Evolutionary conservation across 1,139 yeast species (phyloP), one percentile per base, ranked within the genome.

Genomic region (Kodamaea arcana): DNA sequence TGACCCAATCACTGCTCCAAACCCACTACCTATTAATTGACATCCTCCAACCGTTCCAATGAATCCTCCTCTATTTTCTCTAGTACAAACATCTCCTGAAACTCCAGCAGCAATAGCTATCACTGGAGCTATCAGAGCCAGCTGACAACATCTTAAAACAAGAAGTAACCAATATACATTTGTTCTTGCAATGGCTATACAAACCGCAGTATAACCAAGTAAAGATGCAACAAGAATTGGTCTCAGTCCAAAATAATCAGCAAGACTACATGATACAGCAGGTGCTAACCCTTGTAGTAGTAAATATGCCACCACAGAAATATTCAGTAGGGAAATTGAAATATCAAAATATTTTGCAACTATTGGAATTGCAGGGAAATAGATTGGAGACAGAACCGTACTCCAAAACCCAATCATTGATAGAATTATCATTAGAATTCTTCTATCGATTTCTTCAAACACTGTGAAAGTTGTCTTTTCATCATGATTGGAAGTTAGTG

Each of bases 211-310:
- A 40, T 74, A 82, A 2, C 78, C 59, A 0, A 67, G 13, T 31
- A 81, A 58, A 40, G 87, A 81, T 3, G 55, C 36, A 14, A 83
- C 33, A 9, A 78, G 61, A 0, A 81, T 69, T 0, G 94, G 92
- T 27, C 94, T 54, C 39, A 94, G 67, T 0, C 95, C 95, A 36
- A 69, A 61, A 1, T 63, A 50, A 50, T 85, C 95, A 0, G 92
- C 80, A n/a, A 83, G 43, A 1, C 79, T 68, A 0, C 83, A 79
- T 54, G 79, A 64, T 4, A 84, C 45, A 3, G 82, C 69, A 1
- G 95, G 95, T 2, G 58, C 46, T 1, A 65, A 33, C 2, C 72
- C 72, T 44, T 66, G 72, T 31, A 58, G 55, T 9, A 66, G 11
- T 28, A 65, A 52, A 39, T 65, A 66, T 1, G 65, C 60, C 24